These are phyloP conservation scores for Penicillium fimorum DNA, from an alignment of 495 filamentous ascomycete species.

Conservation along the genomic window DNA sequence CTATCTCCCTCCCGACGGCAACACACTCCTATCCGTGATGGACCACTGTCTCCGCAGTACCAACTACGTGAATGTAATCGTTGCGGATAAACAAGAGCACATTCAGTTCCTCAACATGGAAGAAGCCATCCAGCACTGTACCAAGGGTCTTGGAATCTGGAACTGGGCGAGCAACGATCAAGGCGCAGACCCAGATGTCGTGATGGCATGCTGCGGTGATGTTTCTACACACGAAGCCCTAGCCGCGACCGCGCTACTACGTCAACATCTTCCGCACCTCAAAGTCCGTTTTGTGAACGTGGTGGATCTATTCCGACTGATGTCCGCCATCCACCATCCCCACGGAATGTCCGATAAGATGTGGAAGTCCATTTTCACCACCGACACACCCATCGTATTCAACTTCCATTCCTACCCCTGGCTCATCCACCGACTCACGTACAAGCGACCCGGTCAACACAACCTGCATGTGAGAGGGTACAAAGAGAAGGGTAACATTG, in stretches of 20 bases:
- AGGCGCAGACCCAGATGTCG: constrained; percentile 61
- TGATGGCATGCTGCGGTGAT: constrained; percentile 71
- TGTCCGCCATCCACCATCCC: constrained; percentile 60
- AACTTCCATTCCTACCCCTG: constrained; percentile 79
- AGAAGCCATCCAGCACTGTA: constrained; percentile 65
- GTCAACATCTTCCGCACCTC: constrained; percentile 60
- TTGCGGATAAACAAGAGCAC: constrained; percentile 74
- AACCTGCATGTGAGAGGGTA: constrained; percentile 72
- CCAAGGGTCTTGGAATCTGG: constrained; percentile 63
- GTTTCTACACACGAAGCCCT: constrained; percentile 67
- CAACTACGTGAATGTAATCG: constrained; percentile 76
- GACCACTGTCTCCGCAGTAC: constrained; percentile 66
- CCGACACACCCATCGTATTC: constrained; percentile 67
- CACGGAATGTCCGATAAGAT: constrained; percentile 63
- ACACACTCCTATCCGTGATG: constrained; percentile 65
- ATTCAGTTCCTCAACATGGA: constrained; percentile 69
- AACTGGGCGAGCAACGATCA: constrained; percentile 58
- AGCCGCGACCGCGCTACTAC: constrained; percentile 64
- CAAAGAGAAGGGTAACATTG: constrained; percentile 76
- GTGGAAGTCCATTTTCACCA: constrained; percentile 65
- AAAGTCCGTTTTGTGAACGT: constrained; percentile 75
- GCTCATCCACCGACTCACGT: constrained; percentile 69
- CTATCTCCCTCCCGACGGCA: constrained; percentile 73
- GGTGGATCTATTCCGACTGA: constrained; percentile 72
- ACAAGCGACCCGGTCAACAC: constrained; percentile 60